Evolutionary conservation across 805 yeast species (phyloP).

Genomic region (Cyberlindnera subsufficiens): DNA sequence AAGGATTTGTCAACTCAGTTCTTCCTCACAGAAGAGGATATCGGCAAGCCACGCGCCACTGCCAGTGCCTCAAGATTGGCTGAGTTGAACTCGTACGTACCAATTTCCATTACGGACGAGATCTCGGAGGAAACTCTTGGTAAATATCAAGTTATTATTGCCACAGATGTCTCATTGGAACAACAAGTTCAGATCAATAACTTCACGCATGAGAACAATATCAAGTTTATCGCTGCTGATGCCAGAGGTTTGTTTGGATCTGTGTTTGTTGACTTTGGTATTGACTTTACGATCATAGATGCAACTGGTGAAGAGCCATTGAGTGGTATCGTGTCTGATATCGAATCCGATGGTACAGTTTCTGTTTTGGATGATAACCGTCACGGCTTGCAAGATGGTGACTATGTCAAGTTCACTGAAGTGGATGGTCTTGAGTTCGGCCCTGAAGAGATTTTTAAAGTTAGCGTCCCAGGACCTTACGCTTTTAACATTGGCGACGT

Average conservation of each 20-base stretch:
- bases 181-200: slow-evolving; percentile 71
- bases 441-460: slow-evolving; percentile 65
- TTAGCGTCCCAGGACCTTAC: slow-evolving; percentile 90
- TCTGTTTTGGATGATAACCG: slow-evolving; percentile 87
- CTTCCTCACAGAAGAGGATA: slow-evolving; percentile 62
- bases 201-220: slow-evolving; percentile 64
- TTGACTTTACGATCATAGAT: slow-evolving; percentile 72
- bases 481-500: slow-evolving; percentile 69
- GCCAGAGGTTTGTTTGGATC: slow-evolving; percentile 84
- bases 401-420: slow-evolving; percentile 80
- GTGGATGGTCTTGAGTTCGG: slow-evolving; percentile 78
- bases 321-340: slow-evolving; percentile 82
- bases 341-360: slow-evolving; percentile 85
- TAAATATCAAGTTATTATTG: slow-evolving; percentile 73
- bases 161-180: slow-evolving; percentile 69
- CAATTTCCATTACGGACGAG: slow-evolving; percentile 58
- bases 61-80: slow-evolving; percentile 64
- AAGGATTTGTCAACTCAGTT: slow-evolving; percentile 86
- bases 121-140: slow-evolving; percentile 49
- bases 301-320: slow-evolving; percentile 90
- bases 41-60: slow-evolving; percentile 74
- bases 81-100: slow-evolving; percentile 88
- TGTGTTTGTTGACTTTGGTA: slow-evolving; percentile 88
- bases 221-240: slow-evolving; percentile 78
- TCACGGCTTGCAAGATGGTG: slow-evolving; percentile 92